phyloP scores from a whole-genome alignment of 345 rosid species.

The Aquilaria malaccensis region DNA sequence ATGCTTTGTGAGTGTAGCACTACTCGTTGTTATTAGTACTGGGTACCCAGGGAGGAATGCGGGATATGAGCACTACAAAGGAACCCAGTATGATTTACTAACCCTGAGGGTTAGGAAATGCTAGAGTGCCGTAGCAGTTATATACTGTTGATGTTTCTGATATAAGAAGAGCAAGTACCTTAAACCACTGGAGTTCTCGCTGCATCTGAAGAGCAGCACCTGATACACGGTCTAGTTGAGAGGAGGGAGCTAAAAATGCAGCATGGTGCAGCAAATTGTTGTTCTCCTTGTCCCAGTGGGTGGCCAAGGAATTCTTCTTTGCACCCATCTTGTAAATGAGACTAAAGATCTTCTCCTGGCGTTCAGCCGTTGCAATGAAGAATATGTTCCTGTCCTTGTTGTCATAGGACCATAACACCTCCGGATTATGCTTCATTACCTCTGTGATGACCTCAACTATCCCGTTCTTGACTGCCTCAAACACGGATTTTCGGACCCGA shows the following conservation, averaged over 20 bases:
- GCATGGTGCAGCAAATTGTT: constrained; percentile 78
- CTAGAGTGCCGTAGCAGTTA: too few species aligned
- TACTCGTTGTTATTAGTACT: too few species aligned
- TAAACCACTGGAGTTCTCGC: constrained; percentile 73
- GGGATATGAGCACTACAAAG: too few species aligned
- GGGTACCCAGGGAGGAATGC: too few species aligned
- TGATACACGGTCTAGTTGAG: constrained; percentile 49
- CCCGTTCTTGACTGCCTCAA: constrained; percentile 54
- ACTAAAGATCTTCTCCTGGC: constrained; percentile 71
- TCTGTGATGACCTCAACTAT: constrained; percentile 51
- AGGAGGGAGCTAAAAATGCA: constrained; percentile 43
- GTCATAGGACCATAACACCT: constrained; percentile 47
- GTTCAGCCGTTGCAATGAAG: constrained; percentile 42
- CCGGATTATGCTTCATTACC: constrained; percentile 46
- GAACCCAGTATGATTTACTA: too few species aligned
- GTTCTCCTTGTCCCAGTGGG: constrained; percentile 28
- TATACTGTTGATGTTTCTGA: too few species aligned
- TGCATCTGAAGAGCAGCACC: constrained; percentile 88
- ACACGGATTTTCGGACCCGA: constrained; percentile 34
- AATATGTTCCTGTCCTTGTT: constrained; percentile 37
- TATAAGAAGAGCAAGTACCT: constrained; percentile 25
- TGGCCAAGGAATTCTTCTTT: constrained; percentile 42
- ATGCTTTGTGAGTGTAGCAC: too few species aligned
- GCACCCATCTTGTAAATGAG: constrained; percentile 60
- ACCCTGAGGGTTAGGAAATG: too few species aligned